Evolutionary conservation across 768 basidiomycete species (phyloP), one percentile per base, ranked within the genome.

Genomic region (Cubamyces lactineus): DNA sequence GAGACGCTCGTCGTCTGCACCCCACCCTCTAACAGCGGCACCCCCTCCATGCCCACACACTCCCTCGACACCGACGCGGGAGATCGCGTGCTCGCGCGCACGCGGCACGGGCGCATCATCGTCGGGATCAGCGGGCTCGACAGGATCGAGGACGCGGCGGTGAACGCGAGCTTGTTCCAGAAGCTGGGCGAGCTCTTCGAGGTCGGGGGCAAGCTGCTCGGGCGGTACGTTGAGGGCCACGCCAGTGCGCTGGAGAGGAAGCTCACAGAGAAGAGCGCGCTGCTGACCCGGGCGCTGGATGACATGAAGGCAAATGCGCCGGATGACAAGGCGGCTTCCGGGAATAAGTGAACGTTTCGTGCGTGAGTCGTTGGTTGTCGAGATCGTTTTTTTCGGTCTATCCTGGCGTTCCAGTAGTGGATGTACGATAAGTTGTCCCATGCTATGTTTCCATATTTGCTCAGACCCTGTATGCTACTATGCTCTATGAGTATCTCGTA

Each of bases 91-190:
- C 45, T 64, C 41, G 57, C 63, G 39, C 51, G 67, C 40, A 57
- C 67, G 50, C 57, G 60, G 11, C 54, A 66, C 39, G 67, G 67
- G 21, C 61, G 60, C 45, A 46, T 68, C 51, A 53, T 56, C 47
- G 34, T 68, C 23, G 67, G 67, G 17, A 49, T 68, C 53, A 64
- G 60, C 49, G 67, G 67, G 21, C 16, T 60, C 23, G 67, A 68
- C 58, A 34, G 24, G 48, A 19, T 63, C 16, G 52, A 58, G 49
- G 63, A 64, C n/a, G 28, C 53, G 7, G 34, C n/a, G 43, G 16
- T 4, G 13, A 50, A 13, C 0, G 57, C 28, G 0, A 50, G 49
- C 7, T n/a, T 64, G 40, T 59, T 59, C 42, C 41, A 59, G 63
- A 48, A 43, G 34, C 41, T 64, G 19, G 63, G 63, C 21, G 45